Conservation (phyloP, 1,284 basidiomycete genomes). For the Mycena citricolor region DNA sequence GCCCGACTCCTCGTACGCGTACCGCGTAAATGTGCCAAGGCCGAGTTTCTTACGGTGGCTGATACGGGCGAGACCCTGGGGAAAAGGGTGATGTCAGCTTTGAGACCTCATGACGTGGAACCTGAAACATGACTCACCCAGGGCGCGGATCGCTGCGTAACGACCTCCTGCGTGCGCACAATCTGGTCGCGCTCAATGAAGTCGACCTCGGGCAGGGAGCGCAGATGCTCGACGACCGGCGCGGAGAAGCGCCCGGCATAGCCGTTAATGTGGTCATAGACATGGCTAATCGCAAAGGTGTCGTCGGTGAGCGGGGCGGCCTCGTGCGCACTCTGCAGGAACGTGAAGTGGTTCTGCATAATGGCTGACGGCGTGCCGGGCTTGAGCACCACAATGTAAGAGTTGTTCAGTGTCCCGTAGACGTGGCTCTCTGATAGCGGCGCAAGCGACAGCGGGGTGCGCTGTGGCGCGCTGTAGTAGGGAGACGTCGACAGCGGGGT, state of each 20-base stretch:
- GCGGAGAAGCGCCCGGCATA: constrained; percentile 87
- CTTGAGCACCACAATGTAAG: constrained; percentile 90
- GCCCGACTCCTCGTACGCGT: constrained; percentile 72
- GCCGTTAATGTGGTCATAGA: constrained; percentile 76
- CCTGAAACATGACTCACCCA: constrained; percentile 66
- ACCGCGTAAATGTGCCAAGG: constrained; percentile 87
- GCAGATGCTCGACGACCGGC: constrained; percentile 75
- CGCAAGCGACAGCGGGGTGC: constrained; percentile 52
- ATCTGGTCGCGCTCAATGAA: constrained; percentile 94
- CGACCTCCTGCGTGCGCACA: constrained; percentile 72
- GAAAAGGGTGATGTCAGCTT: constrained; percentile 21
- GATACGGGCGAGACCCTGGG: constrained; percentile 90
- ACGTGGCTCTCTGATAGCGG: constrained; percentile 56
- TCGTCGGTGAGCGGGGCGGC: constrained; percentile 48
- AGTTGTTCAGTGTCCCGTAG: constrained; percentile 78
- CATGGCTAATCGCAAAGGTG: constrained; percentile 61
- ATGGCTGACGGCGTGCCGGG: constrained; percentile 56
- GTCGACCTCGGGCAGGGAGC: constrained; percentile 87
- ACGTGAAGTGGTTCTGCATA: constrained; percentile 73
- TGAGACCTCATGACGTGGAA: not conserved
- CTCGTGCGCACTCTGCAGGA: constrained; percentile 59
- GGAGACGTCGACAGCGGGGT: constrained; percentile 69
- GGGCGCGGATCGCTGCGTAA: constrained; percentile 79
- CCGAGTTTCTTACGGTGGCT: constrained; percentile 82
- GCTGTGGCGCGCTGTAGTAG: constrained; percentile 39